Conservation (phyloP, 176 grass and related monocot species). For the Zea mays region Zm-B73-REFERENCE-NAM-5.0 NC_050096.1:294997501-294998000, state of each 20-base stretch:
- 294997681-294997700: slow-evolving; percentile 74
- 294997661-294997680: slow-evolving; percentile 64
- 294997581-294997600: slow-evolving; percentile 5
- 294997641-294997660: slow-evolving; percentile 83
- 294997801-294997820: background rate
- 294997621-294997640: slow-evolving; percentile 27
- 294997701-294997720: slow-evolving; percentile 92
- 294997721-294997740: slow-evolving; percentile 48
- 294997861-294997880: too few species aligned
- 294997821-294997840: background rate
- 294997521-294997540: background rate
- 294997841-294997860: too few species aligned
- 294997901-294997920: too few species aligned
- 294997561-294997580: background rate
- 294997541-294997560: background rate
- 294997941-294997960: too few species aligned
- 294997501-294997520: background rate
- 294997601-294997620: background rate
- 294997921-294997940: too few species aligned
- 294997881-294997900: too few species aligned
- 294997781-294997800: slow-evolving; percentile 14
- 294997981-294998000: too few species aligned
- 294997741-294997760: background rate
- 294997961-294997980: too few species aligned
- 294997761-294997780: background rate